These are phyloP conservation scores for Thymus mandschuricus DNA, from an alignment of 257 asterid genomes.

Conservation along the genomic window DNA sequence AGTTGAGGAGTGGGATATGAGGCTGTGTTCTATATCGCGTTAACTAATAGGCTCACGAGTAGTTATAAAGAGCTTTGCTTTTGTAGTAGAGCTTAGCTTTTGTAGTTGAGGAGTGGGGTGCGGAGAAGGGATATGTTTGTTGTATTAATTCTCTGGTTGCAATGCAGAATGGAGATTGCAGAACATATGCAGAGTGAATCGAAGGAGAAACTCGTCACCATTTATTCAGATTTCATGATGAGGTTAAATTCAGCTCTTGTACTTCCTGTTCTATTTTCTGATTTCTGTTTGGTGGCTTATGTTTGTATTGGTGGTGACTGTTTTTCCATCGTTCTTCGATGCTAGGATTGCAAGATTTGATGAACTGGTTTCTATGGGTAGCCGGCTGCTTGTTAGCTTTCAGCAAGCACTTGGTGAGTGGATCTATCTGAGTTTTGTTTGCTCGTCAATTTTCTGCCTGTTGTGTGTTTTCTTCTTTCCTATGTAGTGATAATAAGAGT, in stretches of 20 bases:
- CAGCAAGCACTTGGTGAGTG: slow-evolving; percentile 74
- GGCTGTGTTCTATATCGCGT: neutral
- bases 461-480: slow-evolving; percentile 1
- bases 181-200: slow-evolving; percentile 27
- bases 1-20: neutral
- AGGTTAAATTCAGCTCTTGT: slow-evolving; percentile 40
- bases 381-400: slow-evolving; percentile 59
- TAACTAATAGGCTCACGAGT: neutral
- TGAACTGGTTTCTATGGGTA: slow-evolving; percentile 60
- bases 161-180: slow-evolving; percentile 52
- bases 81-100: neutral
- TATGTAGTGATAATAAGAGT: neutral
- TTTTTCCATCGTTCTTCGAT: slow-evolving; percentile 1
- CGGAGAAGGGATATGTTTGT: neutral
- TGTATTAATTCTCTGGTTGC: slow-evolving; percentile 1
- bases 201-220: slow-evolving; percentile 32
- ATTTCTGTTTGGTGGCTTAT: neutral
- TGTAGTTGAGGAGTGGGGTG: neutral
- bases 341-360: slow-evolving; percentile 64
- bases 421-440: neutral
- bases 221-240: slow-evolving; percentile 65
- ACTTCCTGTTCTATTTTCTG: neutral
- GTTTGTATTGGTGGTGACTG: neutral
- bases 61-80: neutral
- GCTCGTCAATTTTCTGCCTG: slow-evolving; percentile 2